Evolutionary conservation across 768 basidiomycete genomes (phyloP).

Genomic region (Leccinum variicolor): DNA sequence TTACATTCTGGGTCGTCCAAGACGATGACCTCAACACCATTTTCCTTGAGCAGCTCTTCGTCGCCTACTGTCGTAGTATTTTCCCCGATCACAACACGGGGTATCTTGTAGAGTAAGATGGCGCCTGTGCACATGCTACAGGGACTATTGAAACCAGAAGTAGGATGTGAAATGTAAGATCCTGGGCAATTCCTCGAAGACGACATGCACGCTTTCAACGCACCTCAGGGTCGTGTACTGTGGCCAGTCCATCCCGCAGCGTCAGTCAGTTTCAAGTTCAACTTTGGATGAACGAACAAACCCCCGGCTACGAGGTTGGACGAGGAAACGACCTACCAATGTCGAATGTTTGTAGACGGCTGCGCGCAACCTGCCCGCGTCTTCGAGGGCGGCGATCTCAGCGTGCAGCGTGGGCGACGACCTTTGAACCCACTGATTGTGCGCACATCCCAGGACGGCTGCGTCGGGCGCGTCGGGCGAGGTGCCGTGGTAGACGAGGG

Average conservation of each 20-base stretch:
- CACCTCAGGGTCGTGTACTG: constrained; percentile 41
- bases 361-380: constrained; percentile 48
- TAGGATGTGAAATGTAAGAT: background rate
- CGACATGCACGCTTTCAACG: background rate
- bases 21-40: constrained; percentile 56
- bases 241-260: background rate
- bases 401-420: constrained; percentile 42
- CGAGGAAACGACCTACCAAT: constrained; percentile 35
- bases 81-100: constrained; percentile 65
- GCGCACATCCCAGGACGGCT: constrained; percentile 38
- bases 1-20: constrained; percentile 49
- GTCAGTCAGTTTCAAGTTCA: background rate
- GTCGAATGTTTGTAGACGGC: constrained; percentile 45
- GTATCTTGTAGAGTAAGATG: constrained; percentile 60
- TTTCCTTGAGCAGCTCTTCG: constrained; percentile 49
- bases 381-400: constrained; percentile 49
- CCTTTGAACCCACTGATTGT: constrained; percentile 46
- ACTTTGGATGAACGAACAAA: background rate
- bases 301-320: background rate
- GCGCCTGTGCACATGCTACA: constrained; percentile 68
- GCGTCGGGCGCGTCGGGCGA: constrained; percentile 1
- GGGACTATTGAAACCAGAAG: constrained; percentile 34
- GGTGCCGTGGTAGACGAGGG: constrained; percentile 34
- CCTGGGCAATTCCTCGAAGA: background rate
- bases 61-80: constrained; percentile 51